Percentiles rank a stretch among this genome's conserved stretches.
phyloP scores from a whole-genome alignment of 2,329 filamentous ascomycete species.

The Xylariaceae sp. region DNA sequence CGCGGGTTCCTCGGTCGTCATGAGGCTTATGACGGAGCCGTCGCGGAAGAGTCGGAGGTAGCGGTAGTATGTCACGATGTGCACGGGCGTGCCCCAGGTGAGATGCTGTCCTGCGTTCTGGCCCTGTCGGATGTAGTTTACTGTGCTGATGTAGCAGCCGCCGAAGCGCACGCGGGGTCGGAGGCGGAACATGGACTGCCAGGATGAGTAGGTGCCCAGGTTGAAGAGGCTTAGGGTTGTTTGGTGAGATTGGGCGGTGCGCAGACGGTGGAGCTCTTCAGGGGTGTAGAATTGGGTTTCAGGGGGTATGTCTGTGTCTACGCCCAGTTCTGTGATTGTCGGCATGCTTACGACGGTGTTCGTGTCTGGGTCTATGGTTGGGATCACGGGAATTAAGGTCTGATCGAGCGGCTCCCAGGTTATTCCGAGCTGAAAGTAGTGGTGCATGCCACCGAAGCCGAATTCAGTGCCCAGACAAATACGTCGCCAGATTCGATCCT shows the following conservation, averaged over 20 bases:
- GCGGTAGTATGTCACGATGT: conserved; percentile 96
- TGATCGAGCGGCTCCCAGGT: conserved; percentile 49
- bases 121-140: conserved; percentile 87
- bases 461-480: conserved; percentile 65
- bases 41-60: conserved; percentile 94
- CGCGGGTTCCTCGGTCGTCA: conserved; percentile 75
- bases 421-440: conserved; percentile 63
- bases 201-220: conserved; percentile 42
- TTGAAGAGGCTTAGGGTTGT: conserved; percentile 39
- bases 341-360: neutral
- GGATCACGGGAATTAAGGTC: conserved; percentile 17
- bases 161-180: conserved; percentile 89
- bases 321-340: neutral
- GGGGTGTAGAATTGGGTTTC: conserved; percentile 33
- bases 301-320: neutral
- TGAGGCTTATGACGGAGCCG: conserved; percentile 73
- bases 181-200: conserved; percentile 68
- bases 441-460: conserved; percentile 80
- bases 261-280: conserved; percentile 34
- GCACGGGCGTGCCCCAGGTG: conserved; percentile 76
- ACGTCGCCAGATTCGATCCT: conserved; percentile 81
- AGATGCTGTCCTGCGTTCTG: conserved; percentile 63
- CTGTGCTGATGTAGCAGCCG: conserved; percentile 92
- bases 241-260: conserved; percentile 32
- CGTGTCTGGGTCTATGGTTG: neutral